A percentile compares a stretch with the other conserved stretches of the same genome.
Evolutionary conservation across 208 protist species (phyloP).

Genomic region (Leishmania guyanensis): DNA sequence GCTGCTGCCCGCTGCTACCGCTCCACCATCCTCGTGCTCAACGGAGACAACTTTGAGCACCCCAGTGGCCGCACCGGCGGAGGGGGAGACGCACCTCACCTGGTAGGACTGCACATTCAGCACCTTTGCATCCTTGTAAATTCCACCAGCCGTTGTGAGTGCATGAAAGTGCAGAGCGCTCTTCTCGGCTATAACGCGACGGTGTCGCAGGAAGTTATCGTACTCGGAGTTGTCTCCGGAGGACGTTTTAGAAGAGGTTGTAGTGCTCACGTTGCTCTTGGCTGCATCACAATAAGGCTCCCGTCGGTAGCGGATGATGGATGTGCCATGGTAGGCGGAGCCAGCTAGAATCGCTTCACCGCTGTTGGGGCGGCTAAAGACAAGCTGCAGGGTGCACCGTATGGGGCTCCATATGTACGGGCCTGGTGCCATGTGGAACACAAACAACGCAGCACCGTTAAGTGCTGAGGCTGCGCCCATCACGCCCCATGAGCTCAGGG

Average conservation of each 20-base stretch:
- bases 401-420: slow-evolving; percentile 45
- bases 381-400: slow-evolving; percentile 54
- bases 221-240: slow-evolving; percentile 16
- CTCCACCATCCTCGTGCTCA: slow-evolving; percentile 31
- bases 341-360: slow-evolving; percentile 26
- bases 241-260: not conserved
- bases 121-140: slow-evolving; percentile 32
- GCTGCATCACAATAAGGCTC: slow-evolving; percentile 4
- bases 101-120: slow-evolving; percentile 48
- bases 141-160: slow-evolving; percentile 24
- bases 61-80: not conserved
- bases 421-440: not conserved
- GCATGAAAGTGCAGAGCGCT: slow-evolving; percentile 64
- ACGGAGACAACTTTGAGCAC: slow-evolving; percentile 50
- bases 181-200: slow-evolving; percentile 5
- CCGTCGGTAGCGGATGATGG: slow-evolving; percentile 51
- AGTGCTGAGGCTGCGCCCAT: not conserved
- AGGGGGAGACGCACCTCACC: slow-evolving; percentile 26
- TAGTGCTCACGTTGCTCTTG: not conserved
- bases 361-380: slow-evolving; percentile 32
- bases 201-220: slow-evolving; percentile 17
- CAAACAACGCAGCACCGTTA: not conserved
- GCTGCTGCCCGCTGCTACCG: not conserved
- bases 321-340: slow-evolving; percentile 52
- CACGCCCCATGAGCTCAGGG: not conserved